Conservation (phyloP, 2,329 filamentous ascomycete species). For the Pseudogymnoascus sp. region DNA sequence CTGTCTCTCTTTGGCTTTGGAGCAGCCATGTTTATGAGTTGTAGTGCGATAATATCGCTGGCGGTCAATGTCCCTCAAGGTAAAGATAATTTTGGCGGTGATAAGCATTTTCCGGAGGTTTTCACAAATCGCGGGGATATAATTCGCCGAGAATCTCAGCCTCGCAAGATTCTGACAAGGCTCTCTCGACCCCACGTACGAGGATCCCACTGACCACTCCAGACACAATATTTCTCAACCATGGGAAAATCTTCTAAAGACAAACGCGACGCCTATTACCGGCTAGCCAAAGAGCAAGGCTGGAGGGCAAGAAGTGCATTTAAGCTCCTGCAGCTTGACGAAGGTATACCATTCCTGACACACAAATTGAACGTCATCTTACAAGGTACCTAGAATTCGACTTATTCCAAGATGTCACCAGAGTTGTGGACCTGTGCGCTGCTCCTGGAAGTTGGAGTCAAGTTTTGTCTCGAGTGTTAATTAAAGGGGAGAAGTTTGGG, state of each 20-base stretch:
- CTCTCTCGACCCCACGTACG: slow-evolving; percentile 4
- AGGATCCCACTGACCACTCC: not conserved
- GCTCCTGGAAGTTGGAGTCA: slow-evolving; percentile 97
- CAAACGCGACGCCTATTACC: slow-evolving; percentile 96
- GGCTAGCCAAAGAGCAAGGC: slow-evolving; percentile 96
- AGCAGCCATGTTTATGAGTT: slow-evolving; percentile 21
- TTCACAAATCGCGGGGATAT: slow-evolving; percentile 9
- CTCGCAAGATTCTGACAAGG: slow-evolving; percentile 9
- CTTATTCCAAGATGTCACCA: slow-evolving; percentile 79
- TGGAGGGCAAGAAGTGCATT: slow-evolving; percentile 96
- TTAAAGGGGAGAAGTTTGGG: slow-evolving; percentile 88
- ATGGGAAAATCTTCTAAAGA: slow-evolving; percentile 99
- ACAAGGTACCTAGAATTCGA: slow-evolving; percentile 64
- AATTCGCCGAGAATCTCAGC: slow-evolving; percentile 7
- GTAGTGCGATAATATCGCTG: slow-evolving; percentile 4
- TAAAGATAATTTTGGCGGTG: slow-evolving; percentile 9
- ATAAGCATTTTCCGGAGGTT: slow-evolving; percentile 8
- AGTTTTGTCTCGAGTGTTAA: slow-evolving; percentile 85
- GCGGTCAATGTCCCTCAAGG: slow-evolving; percentile 7
- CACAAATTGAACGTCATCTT: not conserved
- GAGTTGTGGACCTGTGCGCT: slow-evolving; percentile 92
- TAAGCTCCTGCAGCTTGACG: slow-evolving; percentile 92
- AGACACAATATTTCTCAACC: slow-evolving; percentile 9
- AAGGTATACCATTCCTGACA: slow-evolving; percentile 39
- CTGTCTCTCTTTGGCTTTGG: slow-evolving; percentile 26